Base-by-base conservation (phyloP, 2,329 filamentous ascomycete genomes). In the Stachybotrys chartarum region DNA sequence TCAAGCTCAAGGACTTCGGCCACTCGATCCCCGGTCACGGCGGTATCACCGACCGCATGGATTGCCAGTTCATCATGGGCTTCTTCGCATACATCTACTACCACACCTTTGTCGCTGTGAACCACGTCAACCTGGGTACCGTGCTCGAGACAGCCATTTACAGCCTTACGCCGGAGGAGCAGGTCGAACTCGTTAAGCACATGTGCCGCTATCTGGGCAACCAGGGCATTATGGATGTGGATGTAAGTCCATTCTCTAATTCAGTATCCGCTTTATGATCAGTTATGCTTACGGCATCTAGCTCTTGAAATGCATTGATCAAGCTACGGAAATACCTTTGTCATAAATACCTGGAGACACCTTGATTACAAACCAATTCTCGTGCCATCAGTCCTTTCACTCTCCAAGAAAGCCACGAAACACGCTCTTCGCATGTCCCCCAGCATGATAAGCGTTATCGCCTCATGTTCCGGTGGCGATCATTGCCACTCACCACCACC, bases 41-140 rank as follows among this genome's bases (percentile, higher is more conserved):
- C 58, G 94, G 94, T 63, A 97, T 99, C 76, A 99, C 94, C 16
- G 94, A 99, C 70, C 89, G 94, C 59, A 97, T 99, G 93, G 94
- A 99, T 70, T 99, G 94, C 72, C 94, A 99, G 70, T 99, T 99
- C 76, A 97, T 97, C 77, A 99, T 99, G 94, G 94, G 94, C 8
- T 94, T 96, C 74, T 97, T 99, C 66, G 85, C 93, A 16, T 97
- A 91, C 77, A 92, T 99, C 82, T 99, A 99, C 76, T 99, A 95
- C 75, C 92, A 97, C 71, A 94, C 89, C 67, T 99, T 99, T 71
- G 93, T 99, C 66, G 92, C 92, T 5, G 80, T 91, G 7, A 85
- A 96, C 78, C 91, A 93, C 72, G 85, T 88, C 45, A 91, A 81
- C 55, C 86, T 96, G 18, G 94, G 93, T 18, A 85, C 84, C 54